A percentile compares a stretch with the other conserved stretches of the same genome.
phyloP scores from a whole-genome alignment of 768 basidiomycete genomes.

The Naganishia randhawae region DNA sequence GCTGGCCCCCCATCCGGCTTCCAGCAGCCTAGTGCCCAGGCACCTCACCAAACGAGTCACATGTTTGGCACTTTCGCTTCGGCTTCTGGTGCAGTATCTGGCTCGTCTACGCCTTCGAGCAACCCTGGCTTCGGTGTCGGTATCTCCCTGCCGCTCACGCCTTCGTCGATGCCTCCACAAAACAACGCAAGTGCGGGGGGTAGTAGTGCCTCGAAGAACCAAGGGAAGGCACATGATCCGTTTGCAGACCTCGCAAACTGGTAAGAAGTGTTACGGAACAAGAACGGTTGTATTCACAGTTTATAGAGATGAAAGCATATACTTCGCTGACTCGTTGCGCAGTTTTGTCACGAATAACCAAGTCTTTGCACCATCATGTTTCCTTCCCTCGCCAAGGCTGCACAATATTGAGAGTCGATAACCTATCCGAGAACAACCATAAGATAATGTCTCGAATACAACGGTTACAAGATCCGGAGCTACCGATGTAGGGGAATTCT shows the following conservation, averaged over 20 bases:
- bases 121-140: constrained; percentile 25
- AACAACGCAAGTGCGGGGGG: neutral
- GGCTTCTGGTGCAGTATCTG: constrained; percentile 21
- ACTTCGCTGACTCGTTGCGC: neutral
- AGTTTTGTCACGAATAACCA: neutral
- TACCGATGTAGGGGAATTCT: too few species aligned
- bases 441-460: too few species aligned
- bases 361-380: too few species aligned
- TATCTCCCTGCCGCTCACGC: constrained; percentile 9
- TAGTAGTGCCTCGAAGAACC: constrained; percentile 26
- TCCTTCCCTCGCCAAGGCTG: too few species aligned
- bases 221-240: constrained; percentile 47
- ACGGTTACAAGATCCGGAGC: too few species aligned
- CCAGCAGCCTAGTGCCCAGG: constrained; percentile 18
- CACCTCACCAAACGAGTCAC: constrained; percentile 22
- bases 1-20: neutral
- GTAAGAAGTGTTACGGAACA: neutral
- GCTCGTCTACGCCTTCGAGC: constrained; percentile 13
- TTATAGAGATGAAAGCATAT: neutral
- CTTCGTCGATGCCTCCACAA: neutral
- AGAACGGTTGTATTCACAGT: neutral
- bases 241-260: constrained; percentile 52
- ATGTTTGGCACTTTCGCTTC: constrained; percentile 27
- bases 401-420: too few species aligned
- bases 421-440: too few species aligned